phyloP scores from a whole-genome alignment of 2,329 filamentous ascomycete genomes.

The Hansfordia pulvinata region DNA sequence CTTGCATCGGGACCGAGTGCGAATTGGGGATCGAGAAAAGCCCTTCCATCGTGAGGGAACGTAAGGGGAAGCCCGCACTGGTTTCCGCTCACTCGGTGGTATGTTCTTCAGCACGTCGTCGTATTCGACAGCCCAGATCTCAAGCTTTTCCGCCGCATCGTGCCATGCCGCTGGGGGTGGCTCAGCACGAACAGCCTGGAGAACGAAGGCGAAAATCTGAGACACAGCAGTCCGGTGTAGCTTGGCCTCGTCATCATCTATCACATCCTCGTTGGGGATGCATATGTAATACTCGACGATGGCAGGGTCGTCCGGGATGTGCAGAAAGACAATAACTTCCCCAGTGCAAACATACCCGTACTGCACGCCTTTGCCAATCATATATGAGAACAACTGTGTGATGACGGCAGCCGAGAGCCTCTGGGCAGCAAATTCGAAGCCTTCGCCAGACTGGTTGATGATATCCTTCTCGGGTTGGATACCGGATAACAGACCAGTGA shows the following conservation, averaged over 20 bases:
- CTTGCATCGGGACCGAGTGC: constrained; percentile 9
- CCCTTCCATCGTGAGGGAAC: too few relatives aligned
- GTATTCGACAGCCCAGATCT: constrained; percentile 14
- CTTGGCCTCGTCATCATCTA: constrained; percentile 18
- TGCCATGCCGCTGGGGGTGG: constrained; percentile 18
- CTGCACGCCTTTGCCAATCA: constrained; percentile 19
- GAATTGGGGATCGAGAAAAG: constrained; percentile 13
- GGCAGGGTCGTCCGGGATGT: constrained; percentile 19
- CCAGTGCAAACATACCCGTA: constrained; percentile 22
- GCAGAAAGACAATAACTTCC: constrained; percentile 19
- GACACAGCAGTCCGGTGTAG: too few relatives aligned
- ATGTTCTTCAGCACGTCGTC: too few relatives aligned
- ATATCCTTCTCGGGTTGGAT: constrained; percentile 19
- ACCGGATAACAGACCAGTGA: constrained; percentile 17
- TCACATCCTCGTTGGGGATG: constrained; percentile 19
- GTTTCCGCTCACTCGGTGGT: too few relatives aligned
- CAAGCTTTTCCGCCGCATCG: constrained; percentile 13
- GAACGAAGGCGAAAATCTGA: too few relatives aligned
- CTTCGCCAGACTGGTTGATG: constrained; percentile 18
- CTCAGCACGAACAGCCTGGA: too few relatives aligned
- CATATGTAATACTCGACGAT: constrained; percentile 18
- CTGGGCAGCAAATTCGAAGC: constrained; percentile 14
- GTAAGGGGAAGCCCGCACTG: too few relatives aligned
- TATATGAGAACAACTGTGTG: constrained; percentile 25
- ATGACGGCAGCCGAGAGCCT: constrained; percentile 20